Conservation (phyloP, 148 eudicot genomes). For the Fallopia convolvulus region DNA sequence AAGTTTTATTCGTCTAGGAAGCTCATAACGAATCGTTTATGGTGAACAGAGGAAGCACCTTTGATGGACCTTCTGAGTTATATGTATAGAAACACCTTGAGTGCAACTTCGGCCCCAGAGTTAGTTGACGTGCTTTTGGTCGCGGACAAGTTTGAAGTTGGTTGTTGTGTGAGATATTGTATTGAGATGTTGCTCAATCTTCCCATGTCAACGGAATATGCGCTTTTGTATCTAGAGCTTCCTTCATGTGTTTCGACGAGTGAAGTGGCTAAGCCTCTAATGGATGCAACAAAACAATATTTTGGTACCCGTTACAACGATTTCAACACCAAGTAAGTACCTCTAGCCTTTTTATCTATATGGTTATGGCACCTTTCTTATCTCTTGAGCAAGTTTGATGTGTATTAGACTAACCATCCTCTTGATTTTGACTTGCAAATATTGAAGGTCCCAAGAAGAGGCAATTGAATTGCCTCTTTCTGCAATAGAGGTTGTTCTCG, state of each 20-base stretch:
- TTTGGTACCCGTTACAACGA: slow-evolving; percentile 60
- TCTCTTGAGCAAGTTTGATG: background rate
- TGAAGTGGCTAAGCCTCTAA: slow-evolving; percentile 70
- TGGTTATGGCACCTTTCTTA: too few species aligned
- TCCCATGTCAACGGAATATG: slow-evolving; percentile 66
- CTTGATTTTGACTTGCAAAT: background rate
- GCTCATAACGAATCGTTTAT: too few species aligned
- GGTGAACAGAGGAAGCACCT: slow-evolving; percentile 48
- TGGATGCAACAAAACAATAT: slow-evolving; percentile 56
- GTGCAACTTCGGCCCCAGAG: slow-evolving; percentile 44
- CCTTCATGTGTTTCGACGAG: slow-evolving; percentile 67
- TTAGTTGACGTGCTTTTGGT: slow-evolving; percentile 69
- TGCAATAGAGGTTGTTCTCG: slow-evolving; percentile 68
- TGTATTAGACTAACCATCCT: too few species aligned
- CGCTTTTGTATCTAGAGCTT: slow-evolving; percentile 61
- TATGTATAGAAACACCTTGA: slow-evolving; percentile 58
- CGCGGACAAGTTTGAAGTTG: slow-evolving; percentile 80
- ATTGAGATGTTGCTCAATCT: slow-evolving; percentile 45
- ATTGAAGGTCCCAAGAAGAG: slow-evolving; percentile 66
- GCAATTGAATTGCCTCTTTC: slow-evolving; percentile 69
- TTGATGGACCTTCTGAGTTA: slow-evolving; percentile 69
- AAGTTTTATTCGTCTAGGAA: too few species aligned
- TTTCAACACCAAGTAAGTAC: slow-evolving; percentile 52
- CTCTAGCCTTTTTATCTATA: background rate
- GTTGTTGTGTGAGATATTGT: slow-evolving; percentile 64